These are phyloP conservation scores for Lupinus albus DNA, from an alignment of 306 rosid genomes.

Conservation along the genomic window DNA sequence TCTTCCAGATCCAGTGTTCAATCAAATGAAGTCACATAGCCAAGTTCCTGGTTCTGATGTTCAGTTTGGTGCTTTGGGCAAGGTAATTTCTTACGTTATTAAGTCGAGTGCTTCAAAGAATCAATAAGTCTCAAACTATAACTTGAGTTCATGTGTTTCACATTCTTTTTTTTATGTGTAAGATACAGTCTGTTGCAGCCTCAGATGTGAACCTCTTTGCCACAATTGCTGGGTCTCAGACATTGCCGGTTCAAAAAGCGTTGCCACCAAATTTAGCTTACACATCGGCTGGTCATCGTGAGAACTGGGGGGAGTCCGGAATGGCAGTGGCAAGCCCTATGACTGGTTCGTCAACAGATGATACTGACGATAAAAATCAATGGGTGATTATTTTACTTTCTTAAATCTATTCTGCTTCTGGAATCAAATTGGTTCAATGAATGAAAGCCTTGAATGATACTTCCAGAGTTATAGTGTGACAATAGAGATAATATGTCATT, in stretches of 20 bases:
- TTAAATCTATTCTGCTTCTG: not conserved
- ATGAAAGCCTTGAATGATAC: not conserved
- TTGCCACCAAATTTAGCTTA: conserved; percentile 57
- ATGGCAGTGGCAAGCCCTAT: conserved; percentile 69
- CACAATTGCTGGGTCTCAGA: conserved; percentile 64
- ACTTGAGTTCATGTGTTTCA: conserved; percentile 16
- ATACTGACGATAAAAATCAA: conserved; percentile 85
- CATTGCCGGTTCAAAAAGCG: conserved; percentile 55
- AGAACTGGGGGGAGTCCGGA: conserved; percentile 91
- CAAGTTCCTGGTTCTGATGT: conserved; percentile 61
- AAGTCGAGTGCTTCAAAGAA: conserved; percentile 16
- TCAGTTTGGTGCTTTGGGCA: conserved; percentile 68
- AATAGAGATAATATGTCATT: not conserved
- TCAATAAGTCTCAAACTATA: conserved; percentile 23
- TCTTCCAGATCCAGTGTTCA: conserved; percentile 67
- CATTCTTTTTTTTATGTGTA: conserved; percentile 13
- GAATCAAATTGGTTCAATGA: too few relatives aligned
- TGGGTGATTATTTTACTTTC: conserved; percentile 55
- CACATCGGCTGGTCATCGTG: conserved; percentile 70
- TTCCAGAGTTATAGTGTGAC: not conserved
- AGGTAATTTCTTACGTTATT: conserved; percentile 53
- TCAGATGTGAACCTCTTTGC: conserved; percentile 62
- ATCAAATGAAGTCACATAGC: conserved; percentile 68
- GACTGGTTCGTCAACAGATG: conserved; percentile 92
- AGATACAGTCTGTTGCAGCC: conserved; percentile 56